Evolutionary conservation across 441 rosid species (phyloP), one percentile per base, ranked within the genome.

Genomic region (Melastoma candidum): DNA sequence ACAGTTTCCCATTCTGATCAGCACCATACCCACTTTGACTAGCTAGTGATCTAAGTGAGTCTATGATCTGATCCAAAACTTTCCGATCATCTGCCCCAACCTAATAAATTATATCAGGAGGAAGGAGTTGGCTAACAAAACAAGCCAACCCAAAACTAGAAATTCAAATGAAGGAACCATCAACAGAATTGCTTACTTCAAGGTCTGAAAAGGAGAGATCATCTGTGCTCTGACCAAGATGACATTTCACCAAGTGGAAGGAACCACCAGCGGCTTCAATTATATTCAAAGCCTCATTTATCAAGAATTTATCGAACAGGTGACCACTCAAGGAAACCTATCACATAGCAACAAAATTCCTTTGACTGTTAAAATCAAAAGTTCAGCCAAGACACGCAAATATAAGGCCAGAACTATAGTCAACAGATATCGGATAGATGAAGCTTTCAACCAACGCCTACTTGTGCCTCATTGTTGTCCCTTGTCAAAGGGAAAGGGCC

Each of bases 271-370:
- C 94, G 1, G 73, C 77, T 76, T 92, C 98, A 44, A 92, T 92
- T 51, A 79, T 79, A 63, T 93, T 96, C 65, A 93, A 73, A 51
- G 98, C 98, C 71, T 88, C 98, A 62, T 93, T 93, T 69, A 88
- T 92, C 61, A 88, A 75, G 71, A 86, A 92, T 59, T 79, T 72
- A 73, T 93, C 98, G 64, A 93, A 93, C 27, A 93, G 67, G 74
- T 88, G 97, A 51, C 98, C 98, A 59, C 87, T 82, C 58, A 93
- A 58, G 68, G 98, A 86, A 64, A 93, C 98, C 98, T 88, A 74
- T 55, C 61, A 49, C 36, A 61, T 63, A 32, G 66, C 48, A 70
- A 62, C 49, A 58, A 56, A 14, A 58, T 58, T 59, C 39, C 63
- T 52, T 13, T 29, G 56, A 45, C 22, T 29, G 36, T 3, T 3